Evolutionary conservation across 768 basidiomycete species (phyloP).

Genomic region (Fistulinella prunicolor): DNA sequence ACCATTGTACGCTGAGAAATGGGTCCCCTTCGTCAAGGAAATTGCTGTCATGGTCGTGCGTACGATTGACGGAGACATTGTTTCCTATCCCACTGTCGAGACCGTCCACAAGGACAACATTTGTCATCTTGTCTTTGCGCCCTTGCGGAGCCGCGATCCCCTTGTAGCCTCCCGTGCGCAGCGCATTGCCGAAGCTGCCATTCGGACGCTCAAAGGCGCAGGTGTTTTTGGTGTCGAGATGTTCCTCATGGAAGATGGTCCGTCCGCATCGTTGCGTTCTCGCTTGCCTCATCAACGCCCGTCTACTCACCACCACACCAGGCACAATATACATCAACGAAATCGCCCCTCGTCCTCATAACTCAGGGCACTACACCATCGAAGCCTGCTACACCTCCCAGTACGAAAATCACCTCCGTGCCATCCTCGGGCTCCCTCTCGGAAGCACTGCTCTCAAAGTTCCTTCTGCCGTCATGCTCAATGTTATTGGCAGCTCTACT

Average conservation of each 20-base stretch:
- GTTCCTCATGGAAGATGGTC: slow-evolving; percentile 90
- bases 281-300: background rate
- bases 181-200: slow-evolving; percentile 73
- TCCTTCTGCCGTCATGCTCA: slow-evolving; percentile 88
- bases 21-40: slow-evolving; percentile 86
- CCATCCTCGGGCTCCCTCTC: slow-evolving; percentile 86
- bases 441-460: slow-evolving; percentile 88
- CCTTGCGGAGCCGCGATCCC: slow-evolving; percentile 62
- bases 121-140: slow-evolving; percentile 90
- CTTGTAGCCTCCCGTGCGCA: slow-evolving; percentile 59
- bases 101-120: slow-evolving; percentile 93
- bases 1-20: slow-evolving; percentile 90
- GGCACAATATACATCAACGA: slow-evolving; percentile 87
- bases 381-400: slow-evolving; percentile 97
- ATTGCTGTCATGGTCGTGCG: slow-evolving; percentile 98
- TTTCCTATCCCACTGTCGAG: slow-evolving; percentile 89
- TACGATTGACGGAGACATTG: slow-evolving; percentile 65
- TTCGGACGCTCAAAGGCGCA: slow-evolving; percentile 77
- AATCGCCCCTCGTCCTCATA: slow-evolving; percentile 97
- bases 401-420: slow-evolving; percentile 95
- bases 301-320: slow-evolving; percentile 27
- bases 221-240: slow-evolving; percentile 98
- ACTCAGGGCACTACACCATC: slow-evolving; percentile 98
- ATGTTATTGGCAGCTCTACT: slow-evolving; percentile 83
- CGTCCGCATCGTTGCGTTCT: slow-evolving; percentile 15